Evolutionary conservation across 1,139 yeast species (phyloP).

Genomic region (Scheffersomyces illinoinensis): DNA sequence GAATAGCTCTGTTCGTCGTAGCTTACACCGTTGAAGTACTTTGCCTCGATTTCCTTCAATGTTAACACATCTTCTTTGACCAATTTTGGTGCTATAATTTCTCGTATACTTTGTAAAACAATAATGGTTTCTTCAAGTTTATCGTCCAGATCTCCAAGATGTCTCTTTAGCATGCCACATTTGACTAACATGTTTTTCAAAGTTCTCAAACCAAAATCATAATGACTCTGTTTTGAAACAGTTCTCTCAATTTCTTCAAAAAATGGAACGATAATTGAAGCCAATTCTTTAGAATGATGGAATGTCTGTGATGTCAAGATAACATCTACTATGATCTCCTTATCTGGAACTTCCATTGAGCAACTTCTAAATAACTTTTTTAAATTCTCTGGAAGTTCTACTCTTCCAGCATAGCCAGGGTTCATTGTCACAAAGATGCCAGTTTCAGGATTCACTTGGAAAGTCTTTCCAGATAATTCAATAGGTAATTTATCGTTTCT

Average conservation of each 20-base stretch:
- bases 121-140: constrained; percentile 35
- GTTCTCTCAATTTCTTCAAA: constrained; percentile 42
- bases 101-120: constrained; percentile 54
- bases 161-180: constrained; percentile 55
- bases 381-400: constrained; percentile 81
- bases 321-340: constrained; percentile 67
- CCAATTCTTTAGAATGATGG: constrained; percentile 43
- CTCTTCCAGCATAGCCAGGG: constrained; percentile 85
- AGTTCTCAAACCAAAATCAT: constrained; percentile 88
- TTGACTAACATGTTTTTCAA: constrained; percentile 63
- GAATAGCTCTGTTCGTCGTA: constrained; percentile 14
- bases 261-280: constrained; percentile 56
- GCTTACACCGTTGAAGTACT: constrained; percentile 24
- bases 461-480: constrained; percentile 50
- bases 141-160: constrained; percentile 3
- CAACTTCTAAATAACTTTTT: constrained; percentile 76
- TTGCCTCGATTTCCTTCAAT: constrained; percentile 31
- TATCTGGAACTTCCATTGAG: constrained; percentile 76
- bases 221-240: constrained; percentile 65
- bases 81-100: constrained; percentile 67
- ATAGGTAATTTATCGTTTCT: constrained; percentile 22
- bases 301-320: constrained; percentile 77
- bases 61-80: constrained; percentile 48
- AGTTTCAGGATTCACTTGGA: constrained; percentile 50
- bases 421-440: constrained; percentile 92